Evolutionary conservation across 306 rosid species (phyloP).

Genomic region (Quercus aquifolioides): DNA sequence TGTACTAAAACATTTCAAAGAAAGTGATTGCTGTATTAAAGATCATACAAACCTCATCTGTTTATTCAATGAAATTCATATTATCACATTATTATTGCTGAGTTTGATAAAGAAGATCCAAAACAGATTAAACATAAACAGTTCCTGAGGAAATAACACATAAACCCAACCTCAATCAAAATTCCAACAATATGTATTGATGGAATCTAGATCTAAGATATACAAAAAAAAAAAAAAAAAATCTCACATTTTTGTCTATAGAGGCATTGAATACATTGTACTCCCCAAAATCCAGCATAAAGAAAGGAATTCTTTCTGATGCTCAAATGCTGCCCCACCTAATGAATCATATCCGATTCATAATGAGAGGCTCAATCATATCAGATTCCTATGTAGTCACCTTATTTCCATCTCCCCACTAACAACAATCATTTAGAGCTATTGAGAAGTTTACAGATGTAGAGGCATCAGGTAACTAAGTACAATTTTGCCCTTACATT

Average conservation of each 20-base stretch:
- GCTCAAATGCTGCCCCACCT: neutral
- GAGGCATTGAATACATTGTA: neutral
- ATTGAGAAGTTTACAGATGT: neutral
- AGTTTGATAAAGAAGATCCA: neutral
- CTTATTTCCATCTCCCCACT: neutral
- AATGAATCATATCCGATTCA: neutral
- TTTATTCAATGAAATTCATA: neutral
- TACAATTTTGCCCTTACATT: neutral
- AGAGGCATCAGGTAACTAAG: neutral
- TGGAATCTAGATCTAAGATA: neutral
- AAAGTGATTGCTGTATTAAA: neutral
- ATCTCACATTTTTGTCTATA: neutral
- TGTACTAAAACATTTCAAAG: neutral
- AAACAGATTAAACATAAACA: neutral
- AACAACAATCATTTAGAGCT: neutral
- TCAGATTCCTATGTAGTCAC: neutral
- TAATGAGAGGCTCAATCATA: neutral
- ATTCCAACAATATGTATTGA: neutral
- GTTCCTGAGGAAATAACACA: neutral
- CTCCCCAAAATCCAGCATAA: neutral
- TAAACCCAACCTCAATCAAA: neutral
- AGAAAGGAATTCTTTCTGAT: neutral
- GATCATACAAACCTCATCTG: neutral
- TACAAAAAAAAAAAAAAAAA: neutral
- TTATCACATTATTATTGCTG: neutral